Evolutionary conservation across 2,329 filamentous ascomycete genomes (phyloP).

Genomic region (Trichoderma breve): DNA sequence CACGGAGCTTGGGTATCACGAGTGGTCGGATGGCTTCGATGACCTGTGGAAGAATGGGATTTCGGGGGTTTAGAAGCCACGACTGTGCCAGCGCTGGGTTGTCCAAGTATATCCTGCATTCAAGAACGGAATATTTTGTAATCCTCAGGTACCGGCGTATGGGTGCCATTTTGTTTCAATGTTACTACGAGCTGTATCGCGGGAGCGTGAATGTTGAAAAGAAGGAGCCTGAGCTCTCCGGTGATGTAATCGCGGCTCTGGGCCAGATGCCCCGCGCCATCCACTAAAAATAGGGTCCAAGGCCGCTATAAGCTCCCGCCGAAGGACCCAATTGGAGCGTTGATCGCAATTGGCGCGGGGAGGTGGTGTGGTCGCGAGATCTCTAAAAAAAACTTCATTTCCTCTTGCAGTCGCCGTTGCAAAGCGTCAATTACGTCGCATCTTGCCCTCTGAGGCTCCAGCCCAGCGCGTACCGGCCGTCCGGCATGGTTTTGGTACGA

Average conservation of each 20-base stretch:
- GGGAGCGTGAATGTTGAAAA: constrained; percentile 5
- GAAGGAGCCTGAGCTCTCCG: neutral
- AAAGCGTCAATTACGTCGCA: constrained; percentile 14
- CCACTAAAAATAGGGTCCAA: constrained; percentile 10
- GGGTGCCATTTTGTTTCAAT: constrained; percentile 65
- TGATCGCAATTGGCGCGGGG: constrained; percentile 9
- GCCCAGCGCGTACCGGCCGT: constrained; percentile 16
- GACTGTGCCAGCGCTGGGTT: constrained; percentile 78
- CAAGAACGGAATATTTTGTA: constrained; percentile 89
- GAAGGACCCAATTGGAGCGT: constrained; percentile 2
- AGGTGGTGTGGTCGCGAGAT: neutral
- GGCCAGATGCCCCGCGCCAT: constrained; percentile 1
- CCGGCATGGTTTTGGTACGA: constrained; percentile 31
- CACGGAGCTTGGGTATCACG: constrained; percentile 85
- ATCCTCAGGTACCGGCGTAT: constrained; percentile 88
- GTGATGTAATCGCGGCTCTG: constrained; percentile 19
- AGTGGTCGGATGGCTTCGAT: constrained; percentile 82
- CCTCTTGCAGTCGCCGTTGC: neutral
- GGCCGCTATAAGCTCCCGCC: constrained; percentile 5
- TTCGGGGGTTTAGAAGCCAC: constrained; percentile 77
- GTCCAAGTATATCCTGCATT: constrained; percentile 94
- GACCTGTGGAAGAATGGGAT: constrained; percentile 75
- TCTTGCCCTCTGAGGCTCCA: constrained; percentile 19
- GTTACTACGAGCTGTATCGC: neutral
- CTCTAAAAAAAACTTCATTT: neutral